A percentile compares a stretch with the other conserved stretches of the same genome.
Conservation (phyloP, 2,329 filamentous ascomycete species). For the Daldinia eschscholtzii region DNA sequence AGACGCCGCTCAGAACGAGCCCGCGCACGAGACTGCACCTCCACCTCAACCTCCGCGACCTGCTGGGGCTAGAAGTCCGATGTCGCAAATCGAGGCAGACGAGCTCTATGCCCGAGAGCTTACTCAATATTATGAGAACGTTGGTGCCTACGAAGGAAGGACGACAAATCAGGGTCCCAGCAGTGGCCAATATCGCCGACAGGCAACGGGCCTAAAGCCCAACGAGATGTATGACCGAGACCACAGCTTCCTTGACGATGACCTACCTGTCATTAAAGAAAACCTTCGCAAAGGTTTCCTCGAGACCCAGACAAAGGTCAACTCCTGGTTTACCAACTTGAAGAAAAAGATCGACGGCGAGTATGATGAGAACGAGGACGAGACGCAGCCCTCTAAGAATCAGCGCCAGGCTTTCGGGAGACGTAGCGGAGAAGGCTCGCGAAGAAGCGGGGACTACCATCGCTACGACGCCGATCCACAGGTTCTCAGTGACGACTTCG, state of each 20-base stretch:
- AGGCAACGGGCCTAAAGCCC: conserved; percentile 65
- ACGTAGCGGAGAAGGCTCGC: conserved; percentile 71
- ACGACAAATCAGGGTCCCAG: conserved; percentile 61
- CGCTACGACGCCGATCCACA: conserved; percentile 96
- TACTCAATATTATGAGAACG: conserved; percentile 86
- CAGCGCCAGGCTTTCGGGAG: conserved; percentile 50
- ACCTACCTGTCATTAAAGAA: conserved; percentile 91
- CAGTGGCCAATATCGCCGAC: conserved; percentile 55
- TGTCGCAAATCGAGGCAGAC: conserved; percentile 88
- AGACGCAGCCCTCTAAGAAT: conserved; percentile 56
- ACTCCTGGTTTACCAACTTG: conserved; percentile 89
- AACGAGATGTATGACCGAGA: conserved; percentile 76
- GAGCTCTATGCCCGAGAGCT: conserved; percentile 93
- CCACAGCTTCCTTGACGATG: conserved; percentile 94
- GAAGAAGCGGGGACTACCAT: conserved; percentile 87
- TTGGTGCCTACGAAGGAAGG: conserved; percentile 68
- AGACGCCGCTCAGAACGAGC: conserved; percentile 69
- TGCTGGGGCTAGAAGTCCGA: conserved; percentile 65
- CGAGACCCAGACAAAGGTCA: conserved; percentile 93
- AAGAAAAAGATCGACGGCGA: conserved; percentile 96
- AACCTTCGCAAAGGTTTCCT: conserved; percentile 94
- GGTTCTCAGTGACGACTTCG: conserved; percentile 90
- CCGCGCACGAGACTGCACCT: conserved; percentile 69
- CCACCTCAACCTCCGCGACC: conserved; percentile 86
- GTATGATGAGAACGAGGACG: conserved; percentile 77